These are phyloP conservation scores for Yarrowia sp. DNA, from an alignment of 805 yeast species.

Conservation along the genomic window DNA sequence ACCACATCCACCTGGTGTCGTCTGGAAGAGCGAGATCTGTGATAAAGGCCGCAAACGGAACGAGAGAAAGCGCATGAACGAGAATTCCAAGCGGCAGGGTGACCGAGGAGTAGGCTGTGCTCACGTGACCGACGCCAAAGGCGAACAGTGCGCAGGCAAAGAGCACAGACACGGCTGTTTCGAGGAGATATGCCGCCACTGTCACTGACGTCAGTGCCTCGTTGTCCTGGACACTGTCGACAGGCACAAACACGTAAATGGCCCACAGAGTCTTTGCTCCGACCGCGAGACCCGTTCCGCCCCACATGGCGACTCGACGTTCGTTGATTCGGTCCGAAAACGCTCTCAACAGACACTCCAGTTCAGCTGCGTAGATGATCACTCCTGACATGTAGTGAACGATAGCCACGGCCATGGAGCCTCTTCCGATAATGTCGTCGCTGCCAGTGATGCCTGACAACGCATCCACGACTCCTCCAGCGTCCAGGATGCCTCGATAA, in stretches of 20 bases:
- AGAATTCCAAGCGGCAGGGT: constrained; percentile 5
- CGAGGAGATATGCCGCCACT: constrained; percentile 16
- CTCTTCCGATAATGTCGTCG: constrained; percentile 9
- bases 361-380: constrained; percentile 21
- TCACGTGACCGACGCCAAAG: constrained; percentile 31
- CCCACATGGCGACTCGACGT: constrained; percentile 26
- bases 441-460: constrained; percentile 2
- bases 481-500: constrained; percentile 13
- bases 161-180: constrained; percentile 14
- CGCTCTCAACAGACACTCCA: constrained; percentile 24
- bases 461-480: constrained; percentile 15
- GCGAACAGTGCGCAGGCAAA: constrained; percentile 27
- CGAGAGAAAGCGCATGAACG: constrained; percentile 20
- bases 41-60: constrained; percentile 31
- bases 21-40: constrained; percentile 27
- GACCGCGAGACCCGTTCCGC: constrained; percentile 3
- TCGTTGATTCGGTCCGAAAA: constrained; percentile 21
- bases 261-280: constrained; percentile 26
- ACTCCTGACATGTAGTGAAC: constrained; percentile 31
- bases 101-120: constrained; percentile 2
- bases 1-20: constrained; percentile 35
- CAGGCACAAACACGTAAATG: constrained; percentile 28
- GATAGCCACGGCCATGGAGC: constrained; percentile 23
- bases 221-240: neutral
- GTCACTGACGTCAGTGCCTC: constrained; percentile 16